Conservation (phyloP, 192 early-diverging fungal genomes). For the Coemansia guatemalensis region DNA sequence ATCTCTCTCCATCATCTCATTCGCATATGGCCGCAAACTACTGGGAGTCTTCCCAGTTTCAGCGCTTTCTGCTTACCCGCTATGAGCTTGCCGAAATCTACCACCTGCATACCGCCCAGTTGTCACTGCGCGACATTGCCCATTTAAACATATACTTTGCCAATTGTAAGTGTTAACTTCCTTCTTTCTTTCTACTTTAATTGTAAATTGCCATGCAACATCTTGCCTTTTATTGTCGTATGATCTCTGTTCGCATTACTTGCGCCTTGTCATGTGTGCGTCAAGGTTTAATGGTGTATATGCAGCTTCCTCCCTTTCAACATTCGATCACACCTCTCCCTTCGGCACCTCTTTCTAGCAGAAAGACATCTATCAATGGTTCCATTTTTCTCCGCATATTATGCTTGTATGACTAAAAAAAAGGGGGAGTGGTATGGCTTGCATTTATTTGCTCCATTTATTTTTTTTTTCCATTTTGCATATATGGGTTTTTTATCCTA, state of each 20-base stretch:
- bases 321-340: no score
- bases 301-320: no score
- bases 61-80: conserved; percentile 46
- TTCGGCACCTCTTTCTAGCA: no score
- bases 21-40: conserved; percentile 51
- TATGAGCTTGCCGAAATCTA: conserved; percentile 45
- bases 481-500: no score
- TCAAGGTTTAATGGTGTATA: no score
- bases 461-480: no score
- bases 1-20: background rate
- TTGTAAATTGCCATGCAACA: no score
- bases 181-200: background rate
- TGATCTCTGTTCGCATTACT: no score
- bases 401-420: background rate
- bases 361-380: no score
- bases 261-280: no score
- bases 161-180: conserved; percentile 20
- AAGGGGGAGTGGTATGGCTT: background rate
- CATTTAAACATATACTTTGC: conserved; percentile 43
- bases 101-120: conserved; percentile 20
- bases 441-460: conserved; percentile 12
- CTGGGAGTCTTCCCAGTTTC: conserved; percentile 53
- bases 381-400: no score
- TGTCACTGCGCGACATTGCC: conserved; percentile 22
- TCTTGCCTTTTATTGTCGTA: no score